Conservation (phyloP, 2,329 filamentous ascomycete genomes). For the Fusarium bulbicola region DNA sequence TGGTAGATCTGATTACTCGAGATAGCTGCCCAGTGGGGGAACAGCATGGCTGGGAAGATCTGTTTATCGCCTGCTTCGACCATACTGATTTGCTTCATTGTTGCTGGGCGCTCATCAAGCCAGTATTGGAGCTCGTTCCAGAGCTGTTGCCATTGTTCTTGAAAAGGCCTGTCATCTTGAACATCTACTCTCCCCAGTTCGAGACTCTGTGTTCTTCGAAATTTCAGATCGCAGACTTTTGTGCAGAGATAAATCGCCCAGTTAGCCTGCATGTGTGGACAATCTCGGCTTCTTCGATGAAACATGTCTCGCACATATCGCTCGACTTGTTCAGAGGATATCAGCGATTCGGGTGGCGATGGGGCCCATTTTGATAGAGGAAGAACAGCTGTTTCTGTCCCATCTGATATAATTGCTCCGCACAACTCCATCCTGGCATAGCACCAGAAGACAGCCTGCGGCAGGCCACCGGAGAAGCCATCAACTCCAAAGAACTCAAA, state of each 20-base stretch:
- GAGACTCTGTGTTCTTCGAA: constrained; percentile 45
- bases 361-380: constrained; percentile 59
- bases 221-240: constrained; percentile 57
- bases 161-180: constrained; percentile 51
- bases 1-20: constrained; percentile 64
- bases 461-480: constrained; percentile 54
- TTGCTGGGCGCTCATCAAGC: constrained; percentile 50
- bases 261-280: constrained; percentile 62
- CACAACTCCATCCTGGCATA: constrained; percentile 67
- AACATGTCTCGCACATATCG: constrained; percentile 35
- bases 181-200: constrained; percentile 51
- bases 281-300: constrained; percentile 43
- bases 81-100: constrained; percentile 46
- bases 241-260: constrained; percentile 63
- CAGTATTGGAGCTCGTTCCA: constrained; percentile 60
- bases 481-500: constrained; percentile 61
- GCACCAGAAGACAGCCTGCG: constrained; percentile 66
- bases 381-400: constrained; percentile 58
- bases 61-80: constrained; percentile 34
- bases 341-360: constrained; percentile 3
- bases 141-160: constrained; percentile 52
- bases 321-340: constrained; percentile 10
- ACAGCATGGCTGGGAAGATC: constrained; percentile 59
- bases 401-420: constrained; percentile 61
- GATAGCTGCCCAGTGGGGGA: constrained; percentile 59